Evolutionary conservation across 192 early-diverging fungal genomes (phyloP).

Genomic region (Ambispora gerdemannii): DNA sequence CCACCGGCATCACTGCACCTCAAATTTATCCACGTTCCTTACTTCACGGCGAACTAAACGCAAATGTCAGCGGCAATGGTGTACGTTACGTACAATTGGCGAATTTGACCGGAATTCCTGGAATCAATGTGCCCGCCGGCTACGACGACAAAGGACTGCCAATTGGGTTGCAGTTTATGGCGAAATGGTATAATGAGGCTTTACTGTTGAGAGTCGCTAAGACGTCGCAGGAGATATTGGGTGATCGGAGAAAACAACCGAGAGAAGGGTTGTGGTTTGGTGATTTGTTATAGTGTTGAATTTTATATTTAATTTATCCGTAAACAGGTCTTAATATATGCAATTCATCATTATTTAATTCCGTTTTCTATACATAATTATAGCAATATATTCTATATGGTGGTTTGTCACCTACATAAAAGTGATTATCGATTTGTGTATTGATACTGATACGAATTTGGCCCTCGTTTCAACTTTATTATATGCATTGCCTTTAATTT

Average conservation of each 20-base stretch:
- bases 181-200: slow-evolving; percentile 68
- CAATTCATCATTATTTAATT: too few species aligned
- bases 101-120: slow-evolving; percentile 67
- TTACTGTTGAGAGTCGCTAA: slow-evolving; percentile 57
- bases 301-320: too few species aligned
- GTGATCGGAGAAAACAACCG: slow-evolving; percentile 38
- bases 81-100: slow-evolving; percentile 63
- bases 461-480: too few species aligned
- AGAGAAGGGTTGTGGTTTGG: slow-evolving; percentile 22
- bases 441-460: too few species aligned
- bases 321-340: too few species aligned
- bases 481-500: too few species aligned
- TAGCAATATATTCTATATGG: too few species aligned
- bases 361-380: too few species aligned
- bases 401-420: too few species aligned
- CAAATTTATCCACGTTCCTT: slow-evolving; percentile 43
- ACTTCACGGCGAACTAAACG: slow-evolving; percentile 53
- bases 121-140: slow-evolving; percentile 58
- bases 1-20: slow-evolving; percentile 57
- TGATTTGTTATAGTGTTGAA: slow-evolving; percentile 18
- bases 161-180: slow-evolving; percentile 65
- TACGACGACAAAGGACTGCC: slow-evolving; percentile 54
- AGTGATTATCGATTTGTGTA: too few species aligned
- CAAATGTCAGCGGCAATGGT: slow-evolving; percentile 43
- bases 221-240: slow-evolving; percentile 47